A percentile compares a stretch with the other conserved stretches of the same genome.
Conservation (phyloP, 768 basidiomycete genomes). For the Leccinum disarticulatum region DNA sequence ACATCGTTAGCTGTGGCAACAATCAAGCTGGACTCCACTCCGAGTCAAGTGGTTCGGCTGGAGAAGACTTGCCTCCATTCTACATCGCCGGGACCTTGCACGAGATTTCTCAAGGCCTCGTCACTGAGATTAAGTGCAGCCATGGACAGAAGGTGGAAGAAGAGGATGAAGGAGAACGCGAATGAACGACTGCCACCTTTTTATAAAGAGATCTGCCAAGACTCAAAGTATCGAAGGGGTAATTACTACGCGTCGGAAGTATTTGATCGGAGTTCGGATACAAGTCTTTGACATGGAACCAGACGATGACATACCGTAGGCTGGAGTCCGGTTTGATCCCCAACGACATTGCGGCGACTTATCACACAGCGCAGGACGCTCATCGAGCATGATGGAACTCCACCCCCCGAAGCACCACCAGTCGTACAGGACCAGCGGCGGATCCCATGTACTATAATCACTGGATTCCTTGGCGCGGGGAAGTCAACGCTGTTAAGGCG, state of each 20-base stretch:
- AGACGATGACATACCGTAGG: conserved; percentile 63
- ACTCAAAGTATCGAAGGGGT: conserved; percentile 3
- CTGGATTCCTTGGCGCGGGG: conserved; percentile 92
- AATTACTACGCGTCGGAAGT: conserved; percentile 18
- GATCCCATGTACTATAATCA: conserved; percentile 91
- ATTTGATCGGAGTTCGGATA: conserved; percentile 30
- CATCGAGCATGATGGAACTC: conserved; percentile 29
- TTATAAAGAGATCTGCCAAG: not conserved
- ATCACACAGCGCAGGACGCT: conserved; percentile 25
- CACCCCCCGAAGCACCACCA: not conserved
- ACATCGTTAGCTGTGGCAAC: conserved; percentile 12
- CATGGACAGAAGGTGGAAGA: conserved; percentile 10
- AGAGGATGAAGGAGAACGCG: not conserved
- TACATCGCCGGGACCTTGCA: conserved; percentile 78
- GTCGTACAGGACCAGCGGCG: conserved; percentile 25
- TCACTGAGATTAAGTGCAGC: conserved; percentile 30
- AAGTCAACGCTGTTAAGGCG: conserved; percentile 91
- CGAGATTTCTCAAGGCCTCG: conserved; percentile 54
- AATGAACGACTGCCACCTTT: not conserved
- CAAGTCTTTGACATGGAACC: conserved; percentile 39
- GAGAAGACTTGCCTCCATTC: conserved; percentile 69
- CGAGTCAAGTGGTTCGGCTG: not conserved
- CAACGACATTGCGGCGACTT: conserved; percentile 5
- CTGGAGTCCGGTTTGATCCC: conserved; percentile 12
- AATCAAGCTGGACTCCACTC: not conserved